Evolutionary conservation across 2,329 filamentous ascomycete genomes (phyloP), one percentile per base, ranked within the genome.

Genomic region (Rutstroemia sp.): DNA sequence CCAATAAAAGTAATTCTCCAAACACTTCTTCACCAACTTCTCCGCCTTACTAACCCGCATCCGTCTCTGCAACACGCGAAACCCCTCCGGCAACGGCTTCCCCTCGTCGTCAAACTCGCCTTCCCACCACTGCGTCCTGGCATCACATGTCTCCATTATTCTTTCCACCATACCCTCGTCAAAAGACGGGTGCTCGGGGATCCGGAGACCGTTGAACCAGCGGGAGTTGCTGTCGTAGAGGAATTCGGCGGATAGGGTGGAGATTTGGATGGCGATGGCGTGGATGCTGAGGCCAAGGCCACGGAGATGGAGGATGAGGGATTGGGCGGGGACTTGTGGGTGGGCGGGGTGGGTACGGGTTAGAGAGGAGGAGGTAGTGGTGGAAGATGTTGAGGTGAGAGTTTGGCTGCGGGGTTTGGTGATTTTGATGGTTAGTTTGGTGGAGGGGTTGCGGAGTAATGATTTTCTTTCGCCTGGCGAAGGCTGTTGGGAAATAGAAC

Each of bases 1-100:
- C 53, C 47, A 56, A 23, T 21, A 45, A 21, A 45, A 34, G 14
- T 51, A 56, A 45, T 56, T 56, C 25, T 56, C 53, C 19, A 56
- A 10, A 7, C 14, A 16, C 27, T 56, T 51, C 25, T 30, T 19
- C 0, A 51, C 47, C 9, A 45, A 10, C 1, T 3, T 17, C 39
- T 37, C 3, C 14, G 47, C 53, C 47, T 45, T 56, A 10, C 19
- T 2, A 1, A 51, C 2, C 14, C 30, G 6, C 39, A 44, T 38
- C 1, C 25, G 23, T 16, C 38, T n/a, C 27, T 51, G 19, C 17
- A 56, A 8, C 1, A 2, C 4, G 2, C 37, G 23, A 12, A 44
- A 51, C n/a, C 16, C 19, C 10, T 16, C 21, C 0, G 53, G 47
- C 2, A 56, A 0, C 0, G 7, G 1, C 5, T 45, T 51, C 3